Conservation (phyloP, 306 rosid genomes). For the Hippophae gyantsensis region DNA sequence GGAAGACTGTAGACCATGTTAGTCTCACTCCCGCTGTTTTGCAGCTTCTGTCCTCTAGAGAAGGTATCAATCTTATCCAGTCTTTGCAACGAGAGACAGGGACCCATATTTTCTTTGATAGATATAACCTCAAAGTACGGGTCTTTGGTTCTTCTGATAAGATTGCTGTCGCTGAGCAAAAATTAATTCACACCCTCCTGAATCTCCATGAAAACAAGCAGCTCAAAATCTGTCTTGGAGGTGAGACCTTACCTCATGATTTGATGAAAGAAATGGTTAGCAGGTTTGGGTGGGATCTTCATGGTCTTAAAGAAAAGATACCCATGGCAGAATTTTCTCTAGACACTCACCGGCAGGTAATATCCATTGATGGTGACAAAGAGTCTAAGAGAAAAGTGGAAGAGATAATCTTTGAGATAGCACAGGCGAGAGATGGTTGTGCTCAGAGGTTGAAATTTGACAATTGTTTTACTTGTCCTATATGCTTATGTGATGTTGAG, state of each 20-base stretch:
- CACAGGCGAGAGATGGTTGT: conserved; percentile 23
- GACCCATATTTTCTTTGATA: conserved; percentile 57
- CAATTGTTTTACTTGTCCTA: conserved; percentile 50
- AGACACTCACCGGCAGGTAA: conserved; percentile 42
- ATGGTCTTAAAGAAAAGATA: conserved; percentile 56
- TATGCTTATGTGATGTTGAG: conserved; percentile 85
- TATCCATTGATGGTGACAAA: conserved; percentile 44
- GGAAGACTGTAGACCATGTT: conserved; percentile 45
- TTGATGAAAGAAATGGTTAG: conserved; percentile 72
- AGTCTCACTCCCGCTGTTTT: conserved; percentile 59
- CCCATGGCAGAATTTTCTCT: conserved; percentile 59
- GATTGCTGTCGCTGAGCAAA: conserved; percentile 46
- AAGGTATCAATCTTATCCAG: conserved; percentile 45
- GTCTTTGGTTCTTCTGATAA: conserved; percentile 52
- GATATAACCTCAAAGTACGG: conserved; percentile 43
- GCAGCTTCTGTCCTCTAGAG: conserved; percentile 56
- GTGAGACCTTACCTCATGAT: conserved; percentile 57
- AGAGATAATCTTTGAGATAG: conserved; percentile 44
- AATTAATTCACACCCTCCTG: conserved; percentile 48
- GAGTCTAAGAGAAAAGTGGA: conserved; percentile 67
- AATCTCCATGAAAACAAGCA: conserved; percentile 58
- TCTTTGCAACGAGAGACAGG: conserved; percentile 59
- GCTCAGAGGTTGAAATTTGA: conserved; percentile 24
- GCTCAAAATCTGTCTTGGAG: conserved; percentile 58
- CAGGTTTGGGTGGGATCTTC: conserved; percentile 78